A percentile compares a stretch with the other conserved stretches of the same genome.
Conservation (phyloP, 2,329 filamentous ascomycete genomes). For the Drechslera avenae region DNA sequence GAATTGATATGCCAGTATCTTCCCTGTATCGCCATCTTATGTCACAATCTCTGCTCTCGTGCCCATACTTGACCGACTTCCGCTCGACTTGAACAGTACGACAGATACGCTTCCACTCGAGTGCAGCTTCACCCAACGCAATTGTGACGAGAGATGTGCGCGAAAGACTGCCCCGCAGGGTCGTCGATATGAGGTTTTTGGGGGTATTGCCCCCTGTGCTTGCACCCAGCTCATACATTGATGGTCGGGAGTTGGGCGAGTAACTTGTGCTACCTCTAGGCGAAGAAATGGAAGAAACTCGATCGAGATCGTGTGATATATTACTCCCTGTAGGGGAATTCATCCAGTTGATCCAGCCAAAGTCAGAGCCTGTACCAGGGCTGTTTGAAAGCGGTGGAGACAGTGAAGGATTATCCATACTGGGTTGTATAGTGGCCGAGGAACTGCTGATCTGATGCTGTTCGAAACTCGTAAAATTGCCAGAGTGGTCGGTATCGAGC, state of each 20-base stretch:
- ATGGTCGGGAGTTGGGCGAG: conserved; percentile 17
- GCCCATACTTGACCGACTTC: conserved; percentile 12
- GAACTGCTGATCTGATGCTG: conserved; percentile 18
- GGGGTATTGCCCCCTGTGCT: conserved; percentile 31
- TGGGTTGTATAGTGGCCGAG: conserved; percentile 18
- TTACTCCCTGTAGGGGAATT: conserved; percentile 11
- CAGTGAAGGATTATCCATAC: conserved; percentile 13
- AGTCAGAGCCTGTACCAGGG: conserved; percentile 21
- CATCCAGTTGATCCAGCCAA: conserved; percentile 24
- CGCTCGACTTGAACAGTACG: conserved; percentile 38
- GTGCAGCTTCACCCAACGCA: conserved; percentile 31
- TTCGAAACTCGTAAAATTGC: conserved; percentile 23
- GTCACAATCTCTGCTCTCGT: conserved; percentile 29
- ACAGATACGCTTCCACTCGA: conserved; percentile 39
- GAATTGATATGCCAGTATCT: conserved; percentile 34
- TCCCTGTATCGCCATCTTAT: conserved; percentile 38
- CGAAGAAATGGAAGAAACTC: conserved; percentile 30
- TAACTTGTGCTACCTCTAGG: conserved; percentile 20
- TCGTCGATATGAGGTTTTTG: conserved; percentile 17
- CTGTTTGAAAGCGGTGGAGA: conserved; percentile 20
- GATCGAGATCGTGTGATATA: conserved; percentile 1
- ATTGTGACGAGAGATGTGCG: conserved; percentile 30
- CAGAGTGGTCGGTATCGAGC: conserved; percentile 31
- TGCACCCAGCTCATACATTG: conserved; percentile 8
- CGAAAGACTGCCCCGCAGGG: conserved; percentile 25